Evolutionary conservation across 2,329 filamentous ascomycete species (phyloP).

Genomic region (Aureobasidium vineae): DNA sequence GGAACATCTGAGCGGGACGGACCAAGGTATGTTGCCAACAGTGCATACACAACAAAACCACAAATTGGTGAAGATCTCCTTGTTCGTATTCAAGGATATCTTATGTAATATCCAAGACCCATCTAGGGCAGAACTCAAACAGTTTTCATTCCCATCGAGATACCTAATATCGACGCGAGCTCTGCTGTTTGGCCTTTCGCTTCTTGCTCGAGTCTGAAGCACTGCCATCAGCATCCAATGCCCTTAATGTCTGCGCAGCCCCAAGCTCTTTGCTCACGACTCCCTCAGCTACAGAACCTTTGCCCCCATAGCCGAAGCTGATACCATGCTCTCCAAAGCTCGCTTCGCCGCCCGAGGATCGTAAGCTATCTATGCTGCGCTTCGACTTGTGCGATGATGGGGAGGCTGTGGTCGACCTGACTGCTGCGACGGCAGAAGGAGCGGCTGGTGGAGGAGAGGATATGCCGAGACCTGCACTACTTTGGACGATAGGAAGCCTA

Average conservation of each 20-base stretch:
- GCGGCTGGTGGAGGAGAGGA: slow-evolving; percentile 1
- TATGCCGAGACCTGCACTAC: not conserved
- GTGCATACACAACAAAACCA: no score
- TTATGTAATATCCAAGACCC: not conserved
- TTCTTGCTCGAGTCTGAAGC: slow-evolving; percentile 18
- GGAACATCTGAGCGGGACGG: no score
- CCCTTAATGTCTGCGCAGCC: slow-evolving; percentile 21
- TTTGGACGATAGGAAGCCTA: not conserved
- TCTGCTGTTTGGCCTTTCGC: slow-evolving; percentile 9
- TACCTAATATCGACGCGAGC: not conserved
- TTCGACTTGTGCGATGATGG: slow-evolving; percentile 21
- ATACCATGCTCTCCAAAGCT: slow-evolving; percentile 25
- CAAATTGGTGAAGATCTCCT: not conserved
- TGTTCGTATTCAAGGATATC: not conserved
- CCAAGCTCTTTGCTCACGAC: slow-evolving; percentile 24
- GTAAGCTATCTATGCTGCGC: slow-evolving; percentile 28
- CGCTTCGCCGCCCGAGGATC: slow-evolving; percentile 19
- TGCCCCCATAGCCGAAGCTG: slow-evolving; percentile 23
- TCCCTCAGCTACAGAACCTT: slow-evolving; percentile 24
- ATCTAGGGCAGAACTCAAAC: not conserved
- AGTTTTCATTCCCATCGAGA: slow-evolving; percentile 13
- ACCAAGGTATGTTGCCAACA: no score
- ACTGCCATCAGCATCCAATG: not conserved
- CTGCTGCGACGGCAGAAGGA: not conserved
- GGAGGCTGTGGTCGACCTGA: not conserved